Evolutionary conservation across 192 early-diverging fungal genomes (phyloP), one percentile per base, ranked within the genome.

Genomic region (Coemansia aciculifera): DNA sequence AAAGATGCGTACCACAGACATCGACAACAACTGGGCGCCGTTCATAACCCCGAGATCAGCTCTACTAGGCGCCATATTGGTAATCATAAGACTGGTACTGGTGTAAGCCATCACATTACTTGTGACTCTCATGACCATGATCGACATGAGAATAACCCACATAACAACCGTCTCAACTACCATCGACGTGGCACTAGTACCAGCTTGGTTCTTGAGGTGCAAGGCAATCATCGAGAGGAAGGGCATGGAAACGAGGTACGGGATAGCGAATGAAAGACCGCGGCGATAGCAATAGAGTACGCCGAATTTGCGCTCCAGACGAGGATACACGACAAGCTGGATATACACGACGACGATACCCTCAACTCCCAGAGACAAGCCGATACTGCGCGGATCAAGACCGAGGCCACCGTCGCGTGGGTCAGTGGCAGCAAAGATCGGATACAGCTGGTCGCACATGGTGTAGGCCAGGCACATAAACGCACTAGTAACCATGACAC

Each of bases 371-470:
- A 89, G 51, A 0, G 84, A 84, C 2, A 80, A 51, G 5, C 88
- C 86, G 49, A 89, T 86, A 23, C 68, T 64, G 15, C 75, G 76
- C 0, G 84, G 52, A 11, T 56, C 63, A 39, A 87, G 77, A 1
- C 86, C 88, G 5, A 89, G 67, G 5, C 88, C 88, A 42, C 88
- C 87, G 10, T 74, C 59, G 3, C 19, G 48, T 0, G 71, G 68
- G n/a, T 63, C 36, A 0, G 72, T 73, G 5, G 83, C 83, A 2
- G 78, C 71, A 66, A 79, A 84, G 27, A 84, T 72, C 13, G 78
- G 75, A n/a, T 78, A 80, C 6, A 67, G 19, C n/a, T 81, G 74
- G 29, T 78, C 70, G 4, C 42, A 42, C 65, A 85, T 78, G 1
- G 64, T 27, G 2, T 65, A 64, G 0, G 74, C 64, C 13, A 84